phyloP scores from a whole-genome alignment of 1,284 basidiomycete genomes.

The Amylostereum chailletii region DNA sequence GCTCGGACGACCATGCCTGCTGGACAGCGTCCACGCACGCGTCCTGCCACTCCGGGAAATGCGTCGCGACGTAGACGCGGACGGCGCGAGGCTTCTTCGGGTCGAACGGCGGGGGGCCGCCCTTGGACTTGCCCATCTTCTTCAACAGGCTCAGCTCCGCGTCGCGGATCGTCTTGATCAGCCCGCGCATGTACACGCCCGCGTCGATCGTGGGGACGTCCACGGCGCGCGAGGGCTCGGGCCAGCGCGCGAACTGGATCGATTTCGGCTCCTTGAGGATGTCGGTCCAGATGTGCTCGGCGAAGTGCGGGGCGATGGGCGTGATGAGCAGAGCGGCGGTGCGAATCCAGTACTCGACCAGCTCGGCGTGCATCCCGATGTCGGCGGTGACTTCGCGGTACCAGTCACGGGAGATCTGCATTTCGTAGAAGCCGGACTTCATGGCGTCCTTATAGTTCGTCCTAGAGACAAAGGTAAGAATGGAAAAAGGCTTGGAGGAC shows the following conservation, averaged over 20 bases:
- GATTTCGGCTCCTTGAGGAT: constrained; percentile 71
- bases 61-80: constrained; percentile 82
- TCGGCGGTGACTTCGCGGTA: constrained; percentile 91
- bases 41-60: constrained; percentile 94
- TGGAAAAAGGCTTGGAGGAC: constrained; percentile 1
- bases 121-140: constrained; percentile 63
- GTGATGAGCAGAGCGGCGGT: constrained; percentile 72
- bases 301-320: constrained; percentile 92
- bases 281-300: constrained; percentile 84
- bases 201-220: constrained; percentile 64
- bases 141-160: constrained; percentile 77
- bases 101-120: constrained; percentile 53
- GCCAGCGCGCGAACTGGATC: constrained; percentile 80
- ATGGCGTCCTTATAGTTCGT: constrained; percentile 94
- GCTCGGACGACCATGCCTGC: constrained; percentile 54
- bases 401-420: constrained; percentile 90
- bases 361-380: constrained; percentile 85
- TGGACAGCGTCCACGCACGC: constrained; percentile 71
- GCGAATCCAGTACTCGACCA: constrained; percentile 77
- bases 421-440: constrained; percentile 94
- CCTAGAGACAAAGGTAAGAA: constrained; percentile 29
- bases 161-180: constrained; percentile 86
- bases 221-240: constrained; percentile 48
- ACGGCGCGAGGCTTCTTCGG: constrained; percentile 81
- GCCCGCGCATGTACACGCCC: constrained; percentile 77